Evolutionary conservation across 208 protist species (phyloP), one percentile per base, ranked within the genome.

Genomic region (Acanthamoeba lenticulata): DNA sequence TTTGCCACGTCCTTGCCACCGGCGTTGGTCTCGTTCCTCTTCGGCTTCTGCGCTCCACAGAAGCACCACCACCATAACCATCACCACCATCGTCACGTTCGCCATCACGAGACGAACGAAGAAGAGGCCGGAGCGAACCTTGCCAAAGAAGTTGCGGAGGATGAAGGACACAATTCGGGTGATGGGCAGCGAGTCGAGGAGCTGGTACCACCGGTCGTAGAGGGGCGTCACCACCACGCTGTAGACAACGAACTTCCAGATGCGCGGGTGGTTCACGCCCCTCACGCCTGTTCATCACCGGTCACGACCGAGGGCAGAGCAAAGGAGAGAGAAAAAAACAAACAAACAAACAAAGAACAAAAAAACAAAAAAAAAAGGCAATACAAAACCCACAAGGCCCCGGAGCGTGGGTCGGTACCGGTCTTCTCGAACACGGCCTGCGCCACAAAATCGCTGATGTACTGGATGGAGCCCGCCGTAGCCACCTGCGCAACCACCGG

Each of bases 371-470:
- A 67, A 7, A 0, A 15, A 24, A n/a, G 13, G 17, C 57, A 67
- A 6, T 0, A 67, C 57, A 3, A 67, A 2, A 2, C 3, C 7
- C 52, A 67, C n/a, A 24, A 27, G 21, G 29, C 32, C 65, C 11
- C 34, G 55, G 15, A 5, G 17, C 4, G 55, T 62, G 55, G 55
- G 11, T 5, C 32, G 36, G 69, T 79, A 79, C 69, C 69, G 38
- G 32, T 79, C 40, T 79, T 79, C 69, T 79, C 69, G 40, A 79
- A 79, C 38, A 79, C 69, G 69, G 69, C 32, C 38, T 79, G 69
- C 69, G 69, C 69, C 69, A 79, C 69, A 27, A 79, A 79, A 36
- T 79, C 69, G 40, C 69, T 79, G 69, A 79, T 45, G 69, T 79
- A 79, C 69, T 79, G 69, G 24, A 79, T 79, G 69, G 69, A 29